phyloP scores from a whole-genome alignment of 1,284 basidiomycete species.

The Apiotrichum sp. region DNA sequence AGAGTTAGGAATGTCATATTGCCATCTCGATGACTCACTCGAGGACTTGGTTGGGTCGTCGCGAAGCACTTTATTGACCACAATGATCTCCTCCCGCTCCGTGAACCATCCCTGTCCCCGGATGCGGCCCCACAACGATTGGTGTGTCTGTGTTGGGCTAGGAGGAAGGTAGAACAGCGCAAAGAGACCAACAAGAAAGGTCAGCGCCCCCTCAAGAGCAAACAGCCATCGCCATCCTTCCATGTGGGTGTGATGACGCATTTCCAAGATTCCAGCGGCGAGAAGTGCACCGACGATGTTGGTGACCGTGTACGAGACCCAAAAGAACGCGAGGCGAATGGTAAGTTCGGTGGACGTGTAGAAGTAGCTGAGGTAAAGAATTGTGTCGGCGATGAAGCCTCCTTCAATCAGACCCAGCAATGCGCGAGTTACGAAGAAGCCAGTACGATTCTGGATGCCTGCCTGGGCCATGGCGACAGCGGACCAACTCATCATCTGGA shows the following conservation, averaged over 20 bases:
- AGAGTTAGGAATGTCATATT: neutral
- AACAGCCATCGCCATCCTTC: slow-evolving; percentile 47
- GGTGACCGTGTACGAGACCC: slow-evolving; percentile 23
- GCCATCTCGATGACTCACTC: neutral
- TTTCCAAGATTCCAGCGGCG: slow-evolving; percentile 38
- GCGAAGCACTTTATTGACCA: slow-evolving; percentile 49
- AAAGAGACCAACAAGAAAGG: slow-evolving; percentile 25
- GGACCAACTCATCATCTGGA: slow-evolving; percentile 44
- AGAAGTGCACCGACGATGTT: slow-evolving; percentile 14
- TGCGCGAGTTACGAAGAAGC: slow-evolving; percentile 36
- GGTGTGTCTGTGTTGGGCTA: slow-evolving; percentile 40
- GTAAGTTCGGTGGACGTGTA: slow-evolving; percentile 24
- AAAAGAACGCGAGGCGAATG: slow-evolving; percentile 26
- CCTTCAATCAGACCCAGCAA: slow-evolving; percentile 41
- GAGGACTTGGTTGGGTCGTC: slow-evolving; percentile 47
- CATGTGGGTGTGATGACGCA: slow-evolving; percentile 32
- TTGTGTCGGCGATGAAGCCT: slow-evolving; percentile 42
- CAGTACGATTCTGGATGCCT: slow-evolving; percentile 22
- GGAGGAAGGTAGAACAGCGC: slow-evolving; percentile 38
- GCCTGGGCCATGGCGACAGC: slow-evolving; percentile 32
- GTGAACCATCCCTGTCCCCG: slow-evolving; percentile 46
- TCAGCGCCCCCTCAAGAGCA: slow-evolving; percentile 40
- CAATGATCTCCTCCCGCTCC: slow-evolving; percentile 47
- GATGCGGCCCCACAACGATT: slow-evolving; percentile 13
- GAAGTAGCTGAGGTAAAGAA: slow-evolving; percentile 8